phyloP scores from a whole-genome alignment of 805 yeast species.

The Candida caryicola region DNA sequence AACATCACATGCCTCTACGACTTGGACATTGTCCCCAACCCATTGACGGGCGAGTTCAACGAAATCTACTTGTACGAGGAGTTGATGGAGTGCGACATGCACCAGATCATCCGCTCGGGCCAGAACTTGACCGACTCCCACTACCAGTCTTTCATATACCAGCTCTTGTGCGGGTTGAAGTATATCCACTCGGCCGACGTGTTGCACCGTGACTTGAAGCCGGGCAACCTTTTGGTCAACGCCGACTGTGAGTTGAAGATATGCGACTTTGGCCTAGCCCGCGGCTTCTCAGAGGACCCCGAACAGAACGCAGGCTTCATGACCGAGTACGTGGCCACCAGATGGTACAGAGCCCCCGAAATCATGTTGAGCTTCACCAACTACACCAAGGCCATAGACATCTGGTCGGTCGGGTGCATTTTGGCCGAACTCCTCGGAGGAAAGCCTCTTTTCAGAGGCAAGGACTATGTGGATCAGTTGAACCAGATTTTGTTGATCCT shows the following conservation, averaged over 20 bases:
- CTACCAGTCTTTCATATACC: conserved; percentile 89
- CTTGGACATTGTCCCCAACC: conserved; percentile 80
- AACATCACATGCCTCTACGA: conserved; percentile 95
- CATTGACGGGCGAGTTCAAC: conserved; percentile 64
- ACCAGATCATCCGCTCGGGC: conserved; percentile 90
- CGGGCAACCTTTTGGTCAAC: conserved; percentile 87
- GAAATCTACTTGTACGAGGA: conserved; percentile 94
- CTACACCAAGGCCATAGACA: conserved; percentile 93
- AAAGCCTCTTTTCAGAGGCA: conserved; percentile 88
- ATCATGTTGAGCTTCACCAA: conserved; percentile 93
- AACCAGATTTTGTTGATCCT: conserved; percentile 80
- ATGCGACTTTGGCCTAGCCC: conserved; percentile 94
- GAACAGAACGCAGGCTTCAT: conserved; percentile 88
- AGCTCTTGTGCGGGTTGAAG: conserved; percentile 83
- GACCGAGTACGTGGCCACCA: conserved; percentile 96
- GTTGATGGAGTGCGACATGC: conserved; percentile 98
- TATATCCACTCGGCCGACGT: conserved; percentile 92
- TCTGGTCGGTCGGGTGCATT: conserved; percentile 98
- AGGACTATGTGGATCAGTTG: conserved; percentile 93
- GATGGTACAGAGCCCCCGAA: conserved; percentile 99
- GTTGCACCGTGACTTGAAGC: conserved; percentile 90
- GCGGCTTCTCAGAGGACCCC: conserved; percentile 82
- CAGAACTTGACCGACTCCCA: conserved; percentile 94
- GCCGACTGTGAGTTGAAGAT: conserved; percentile 96
- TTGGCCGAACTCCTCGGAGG: conserved; percentile 92